Conservation (phyloP, 257 asterid genomes). For the Linderniella brevidens region DNA sequence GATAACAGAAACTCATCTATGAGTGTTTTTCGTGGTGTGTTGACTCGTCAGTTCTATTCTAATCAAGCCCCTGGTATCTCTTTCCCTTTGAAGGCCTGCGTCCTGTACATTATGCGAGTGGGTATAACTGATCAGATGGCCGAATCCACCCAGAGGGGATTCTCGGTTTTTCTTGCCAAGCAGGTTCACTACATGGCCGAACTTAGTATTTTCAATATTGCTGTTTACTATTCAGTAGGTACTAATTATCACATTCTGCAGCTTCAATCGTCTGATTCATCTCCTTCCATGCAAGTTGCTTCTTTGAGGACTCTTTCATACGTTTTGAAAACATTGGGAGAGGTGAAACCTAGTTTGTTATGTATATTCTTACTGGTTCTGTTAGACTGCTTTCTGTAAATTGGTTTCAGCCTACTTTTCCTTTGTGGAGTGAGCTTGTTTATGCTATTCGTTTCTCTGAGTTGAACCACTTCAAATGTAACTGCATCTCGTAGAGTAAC, state of each 20-base stretch:
- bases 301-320: slow-evolving; percentile 68
- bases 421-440: not conserved
- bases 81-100: slow-evolving; percentile 81
- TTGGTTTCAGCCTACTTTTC: not conserved
- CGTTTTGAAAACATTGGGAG: slow-evolving; percentile 80
- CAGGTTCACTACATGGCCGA: slow-evolving; percentile 51
- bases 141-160: slow-evolving; percentile 88
- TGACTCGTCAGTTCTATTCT: slow-evolving; percentile 1
- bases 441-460: too few species aligned
- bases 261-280: slow-evolving; percentile 74
- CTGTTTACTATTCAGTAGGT: not conserved
- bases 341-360: slow-evolving; percentile 37
- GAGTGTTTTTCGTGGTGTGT: not conserved
- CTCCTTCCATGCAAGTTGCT: slow-evolving; percentile 86
- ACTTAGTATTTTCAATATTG: slow-evolving; percentile 10
- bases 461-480: not conserved
- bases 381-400: not conserved
- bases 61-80: slow-evolving; percentile 16
- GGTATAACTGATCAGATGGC: slow-evolving; percentile 95
- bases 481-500: not conserved
- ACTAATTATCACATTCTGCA: slow-evolving; percentile 26
- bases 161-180: slow-evolving; percentile 66
- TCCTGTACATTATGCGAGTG: slow-evolving; percentile 71
- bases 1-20: not conserved
- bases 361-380: slow-evolving; percentile 6